These are phyloP conservation scores for Mycena galopus DNA, from an alignment of 768 basidiomycete species.

Conservation along the genomic window DNA sequence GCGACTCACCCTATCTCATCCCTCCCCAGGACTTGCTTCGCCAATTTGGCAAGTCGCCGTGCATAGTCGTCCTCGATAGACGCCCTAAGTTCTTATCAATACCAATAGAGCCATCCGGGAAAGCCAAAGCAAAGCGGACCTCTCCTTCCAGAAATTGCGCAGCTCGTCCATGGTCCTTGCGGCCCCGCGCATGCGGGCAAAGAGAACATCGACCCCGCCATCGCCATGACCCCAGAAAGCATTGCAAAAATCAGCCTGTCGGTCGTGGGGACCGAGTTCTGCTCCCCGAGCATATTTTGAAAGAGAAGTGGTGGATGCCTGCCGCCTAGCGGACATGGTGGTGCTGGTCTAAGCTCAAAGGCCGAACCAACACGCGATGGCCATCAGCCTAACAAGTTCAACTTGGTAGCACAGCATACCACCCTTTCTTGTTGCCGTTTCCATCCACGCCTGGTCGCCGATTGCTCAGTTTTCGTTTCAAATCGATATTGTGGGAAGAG, in stretches of 20 bases:
- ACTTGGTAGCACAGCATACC: too few relatives aligned
- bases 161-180: conserved; percentile 91
- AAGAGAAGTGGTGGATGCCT: too few relatives aligned
- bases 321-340: too few relatives aligned
- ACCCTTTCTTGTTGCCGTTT: too few relatives aligned
- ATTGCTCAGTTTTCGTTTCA: too few relatives aligned
- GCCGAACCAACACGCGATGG: too few relatives aligned
- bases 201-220: conserved; percentile 91
- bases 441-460: too few relatives aligned
- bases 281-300: too few relatives aligned
- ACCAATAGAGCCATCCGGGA: conserved; percentile 9
- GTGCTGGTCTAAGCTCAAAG: too few relatives aligned
- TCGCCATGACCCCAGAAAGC: conserved; percentile 94
- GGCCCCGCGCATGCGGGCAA: conserved; percentile 90
- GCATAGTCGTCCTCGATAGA: conserved; percentile 96
- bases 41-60: conserved; percentile 84
- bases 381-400: too few relatives aligned
- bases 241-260: conserved; percentile 99
- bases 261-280: too few relatives aligned
- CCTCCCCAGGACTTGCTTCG: conserved; percentile 81
- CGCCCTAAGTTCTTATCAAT: conserved; percentile 67
- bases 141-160: conserved; percentile 91
- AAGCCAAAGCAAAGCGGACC: conserved; percentile 63
- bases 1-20: conserved; percentile 92
- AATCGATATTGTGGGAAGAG: too few relatives aligned